Base-by-base conservation (phyloP, 306 rosid genomes). In the Corylus avellana region DNA sequence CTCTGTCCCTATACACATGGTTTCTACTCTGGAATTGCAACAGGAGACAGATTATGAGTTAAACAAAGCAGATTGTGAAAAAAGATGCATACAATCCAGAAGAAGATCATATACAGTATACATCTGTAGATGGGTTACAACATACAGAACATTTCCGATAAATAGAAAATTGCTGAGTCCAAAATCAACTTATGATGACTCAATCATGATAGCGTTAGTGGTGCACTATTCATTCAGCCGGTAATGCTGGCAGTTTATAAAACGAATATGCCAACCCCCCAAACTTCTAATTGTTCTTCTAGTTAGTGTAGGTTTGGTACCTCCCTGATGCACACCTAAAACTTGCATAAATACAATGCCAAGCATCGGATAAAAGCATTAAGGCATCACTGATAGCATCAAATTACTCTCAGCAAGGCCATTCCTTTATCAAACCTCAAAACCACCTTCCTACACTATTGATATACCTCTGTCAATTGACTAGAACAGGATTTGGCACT, bases 1-100 rank as follows among this genome's bases (percentile, higher is more conserved):
- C 97, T 44, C 97, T 87, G 73, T 94, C 98, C 84, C 93, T 91
- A 71, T 88, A 94, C 64, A 35, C 84, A 73, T 68, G 67, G 82
- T 73, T 87, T 72, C 69, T 80, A 78, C 56, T 69, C 97, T 94
- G 93, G 66, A 61, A 81, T 74, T 69, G 68, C 44, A 59, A 74
- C 51, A 56, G 10, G 66, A 69, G 82, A 77, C 69, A 68, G 51
- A 32, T 73, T 50, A 70, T 55, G 48, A 79, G 70, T 72, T 62
- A 72, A 77, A 32, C 61, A 55, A 27, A 44, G 59, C 48, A 76
- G 76, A 83, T 25, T 25, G 37, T 63, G 39, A 39, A 7, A 53
- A 53, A 49, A 12, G 48, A 12, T 59, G 53, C 77, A 64, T 53
- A 9, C 17, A 35, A n/a, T 14, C 48, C 48, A 35, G 39, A 29